Evolutionary conservation across 305 asterid species (phyloP).

Genomic region (Solanum hybrid): DNA sequence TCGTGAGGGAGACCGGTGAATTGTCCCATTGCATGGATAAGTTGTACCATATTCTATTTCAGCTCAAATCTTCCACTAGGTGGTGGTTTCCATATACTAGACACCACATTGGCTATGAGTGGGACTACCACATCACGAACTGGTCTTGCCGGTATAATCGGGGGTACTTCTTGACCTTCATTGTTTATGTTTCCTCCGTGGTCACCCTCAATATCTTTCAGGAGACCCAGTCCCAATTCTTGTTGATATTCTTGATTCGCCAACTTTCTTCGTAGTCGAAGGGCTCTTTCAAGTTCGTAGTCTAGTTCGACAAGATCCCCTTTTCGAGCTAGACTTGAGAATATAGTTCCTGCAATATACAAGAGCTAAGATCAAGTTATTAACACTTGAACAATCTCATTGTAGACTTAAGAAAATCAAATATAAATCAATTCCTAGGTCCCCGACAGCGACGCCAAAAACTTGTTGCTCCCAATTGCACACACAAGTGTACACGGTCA

Average conservation of each 20-base stretch:
- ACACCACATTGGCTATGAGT: neutral
- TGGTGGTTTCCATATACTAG: neutral
- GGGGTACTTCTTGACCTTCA: neutral
- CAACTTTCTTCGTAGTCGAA: too few species aligned
- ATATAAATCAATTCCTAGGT: neutral
- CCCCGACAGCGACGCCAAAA: neutral
- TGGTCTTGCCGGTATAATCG: neutral
- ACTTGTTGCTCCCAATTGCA: too few species aligned
- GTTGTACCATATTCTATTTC: neutral
- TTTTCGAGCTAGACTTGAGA: too few species aligned
- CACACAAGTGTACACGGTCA: too few species aligned
- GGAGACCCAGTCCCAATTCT: neutral
- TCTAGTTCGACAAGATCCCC: neutral
- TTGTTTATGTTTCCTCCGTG: neutral
- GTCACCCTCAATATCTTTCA: neutral
- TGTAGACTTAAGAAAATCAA: neutral
- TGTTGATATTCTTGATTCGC: neutral
- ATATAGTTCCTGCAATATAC: fast-evolving
- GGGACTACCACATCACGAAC: neutral
- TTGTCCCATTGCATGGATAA: neutral
- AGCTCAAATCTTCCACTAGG: neutral
- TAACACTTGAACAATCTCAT: neutral
- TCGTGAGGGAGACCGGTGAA: too few species aligned
- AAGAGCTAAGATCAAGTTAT: neutral
- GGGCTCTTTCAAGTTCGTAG: neutral